Evolutionary conservation across 768 basidiomycete genomes (phyloP), one percentile per base, ranked within the genome.

Genomic region (Tulasnella sp.): DNA sequence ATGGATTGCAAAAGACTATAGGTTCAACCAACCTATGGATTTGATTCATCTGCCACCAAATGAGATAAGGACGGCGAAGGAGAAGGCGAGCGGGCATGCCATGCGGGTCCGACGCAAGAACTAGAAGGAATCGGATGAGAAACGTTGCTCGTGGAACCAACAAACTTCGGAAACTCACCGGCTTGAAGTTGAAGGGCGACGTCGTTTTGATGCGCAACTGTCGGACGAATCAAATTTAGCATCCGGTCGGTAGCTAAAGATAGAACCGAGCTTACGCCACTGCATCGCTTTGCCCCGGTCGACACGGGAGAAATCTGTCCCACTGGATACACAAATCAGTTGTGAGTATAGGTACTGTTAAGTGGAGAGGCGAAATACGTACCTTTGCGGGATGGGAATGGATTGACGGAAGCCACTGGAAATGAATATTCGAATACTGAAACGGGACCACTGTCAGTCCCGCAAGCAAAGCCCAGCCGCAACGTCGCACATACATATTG

Each of bases 31-130:
- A 77, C 77, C 77, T 67, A 26, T 23, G 26, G 9, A 73, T 73
- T 40, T 70, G 69, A 20, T 42, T 71, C 77, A 77, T 77, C 69
- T 73, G 29, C 77, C 77, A 77, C 77, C 77, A 77, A 6, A 77
- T 77, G 20, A 77, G 40, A 72, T 77, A 77, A 11, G 77, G 77
- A 9, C 77, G 77, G 2, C 55, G 71, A 26, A 73, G 26, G 13
- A 77, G 51, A 9, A 77, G 40, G n/a, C 55, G 37, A 40, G 32
- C 67, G 4, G 77, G 67, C 16, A 55, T 70, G 44, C 77, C 44
- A 29, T 70, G n/a, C 37, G 40, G 42, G 32, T 46, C 46, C 35
- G 42, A 46, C 29, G 42, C 29, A 16, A 48, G 67, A 10, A 71
- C 77, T 77, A 23, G 7, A 11, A 10, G 15, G 20, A 73, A 9